Evolutionary conservation across 2,329 filamentous ascomycete genomes (phyloP).

Genomic region (Botrytis fabae): DNA sequence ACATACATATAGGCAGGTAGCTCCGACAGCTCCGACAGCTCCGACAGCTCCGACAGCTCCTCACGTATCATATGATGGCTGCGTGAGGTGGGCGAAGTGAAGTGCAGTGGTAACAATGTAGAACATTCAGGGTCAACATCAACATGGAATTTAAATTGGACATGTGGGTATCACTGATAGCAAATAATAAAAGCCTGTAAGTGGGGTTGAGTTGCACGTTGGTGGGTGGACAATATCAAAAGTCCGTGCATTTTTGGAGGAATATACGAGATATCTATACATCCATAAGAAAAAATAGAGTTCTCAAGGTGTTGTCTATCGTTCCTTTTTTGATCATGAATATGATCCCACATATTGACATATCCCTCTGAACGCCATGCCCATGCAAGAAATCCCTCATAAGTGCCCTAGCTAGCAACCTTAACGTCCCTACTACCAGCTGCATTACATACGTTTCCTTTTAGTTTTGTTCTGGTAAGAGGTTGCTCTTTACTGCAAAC

Average conservation of each 20-base stretch:
- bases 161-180: slow-evolving; percentile 8
- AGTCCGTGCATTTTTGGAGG: slow-evolving; percentile 19
- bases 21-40: not conserved
- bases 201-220: slow-evolving; percentile 9
- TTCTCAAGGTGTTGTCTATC: slow-evolving; percentile 21
- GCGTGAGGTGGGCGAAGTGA: not conserved
- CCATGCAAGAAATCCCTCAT: slow-evolving; percentile 31
- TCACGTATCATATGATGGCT: not conserved
- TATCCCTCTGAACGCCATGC: slow-evolving; percentile 34
- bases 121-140: not conserved
- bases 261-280: slow-evolving; percentile 18
- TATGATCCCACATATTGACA: slow-evolving; percentile 26
- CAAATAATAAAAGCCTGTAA: slow-evolving; percentile 4
- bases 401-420: slow-evolving; percentile 16
- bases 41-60: not conserved
- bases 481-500: slow-evolving; percentile 84
- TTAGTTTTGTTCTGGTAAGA: slow-evolving; percentile 50
- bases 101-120: not conserved
- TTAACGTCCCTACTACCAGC: not conserved
- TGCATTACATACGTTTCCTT: slow-evolving; percentile 21
- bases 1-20: not conserved
- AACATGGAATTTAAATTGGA: not conserved
- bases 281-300: not conserved
- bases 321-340: slow-evolving; percentile 25
- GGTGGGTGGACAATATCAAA: slow-evolving; percentile 14